Percentiles rank a stretch among this genome's conserved stretches.
phyloP scores from a whole-genome alignment of 2,329 filamentous ascomycete genomes.

The Lasiodiplodia sp. region DNA sequence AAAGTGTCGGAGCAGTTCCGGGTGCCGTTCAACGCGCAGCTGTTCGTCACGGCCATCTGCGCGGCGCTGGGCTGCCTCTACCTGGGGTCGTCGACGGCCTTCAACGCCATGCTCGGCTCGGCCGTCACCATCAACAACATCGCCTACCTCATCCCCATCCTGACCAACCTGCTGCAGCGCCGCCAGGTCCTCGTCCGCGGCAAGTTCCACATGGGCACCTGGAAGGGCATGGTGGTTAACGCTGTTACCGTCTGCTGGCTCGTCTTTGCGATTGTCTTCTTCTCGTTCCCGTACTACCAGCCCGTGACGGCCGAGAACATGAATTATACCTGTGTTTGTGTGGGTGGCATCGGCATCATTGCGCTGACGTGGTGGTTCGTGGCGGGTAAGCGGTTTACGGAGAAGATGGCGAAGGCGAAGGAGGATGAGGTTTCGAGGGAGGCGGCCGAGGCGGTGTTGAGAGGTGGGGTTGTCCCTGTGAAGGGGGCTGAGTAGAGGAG shows the following conservation, averaged over 20 bases:
- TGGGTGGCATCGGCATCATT: constrained; percentile 51
- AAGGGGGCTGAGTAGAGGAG: neutral
- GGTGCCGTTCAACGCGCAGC: constrained; percentile 32
- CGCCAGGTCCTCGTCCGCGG: constrained; percentile 9
- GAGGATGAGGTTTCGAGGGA: constrained; percentile 21
- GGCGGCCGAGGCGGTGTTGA: constrained; percentile 21
- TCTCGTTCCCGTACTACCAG: constrained; percentile 54
- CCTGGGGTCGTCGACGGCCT: constrained; percentile 30
- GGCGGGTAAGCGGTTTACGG: constrained; percentile 49
- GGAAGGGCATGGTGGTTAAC: constrained; percentile 12
- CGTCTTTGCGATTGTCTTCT: constrained; percentile 54
- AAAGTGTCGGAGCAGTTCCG: neutral
- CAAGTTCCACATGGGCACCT: constrained; percentile 28
- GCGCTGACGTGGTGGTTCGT: constrained; percentile 54
- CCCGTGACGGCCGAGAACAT: constrained; percentile 52
- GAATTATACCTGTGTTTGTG: constrained; percentile 59
- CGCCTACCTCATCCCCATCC: constrained; percentile 28
- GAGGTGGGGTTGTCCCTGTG: neutral
- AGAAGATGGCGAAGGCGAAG: constrained; percentile 44
- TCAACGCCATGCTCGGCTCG: constrained; percentile 32
- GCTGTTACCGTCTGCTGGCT: constrained; percentile 18
- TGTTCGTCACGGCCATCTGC: constrained; percentile 30
- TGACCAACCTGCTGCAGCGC: constrained; percentile 25
- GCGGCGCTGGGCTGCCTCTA: constrained; percentile 33
- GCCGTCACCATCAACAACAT: constrained; percentile 30